Evolutionary conservation across 306 rosid genomes (phyloP).

Genomic region (Luffa acutangula): DNA sequence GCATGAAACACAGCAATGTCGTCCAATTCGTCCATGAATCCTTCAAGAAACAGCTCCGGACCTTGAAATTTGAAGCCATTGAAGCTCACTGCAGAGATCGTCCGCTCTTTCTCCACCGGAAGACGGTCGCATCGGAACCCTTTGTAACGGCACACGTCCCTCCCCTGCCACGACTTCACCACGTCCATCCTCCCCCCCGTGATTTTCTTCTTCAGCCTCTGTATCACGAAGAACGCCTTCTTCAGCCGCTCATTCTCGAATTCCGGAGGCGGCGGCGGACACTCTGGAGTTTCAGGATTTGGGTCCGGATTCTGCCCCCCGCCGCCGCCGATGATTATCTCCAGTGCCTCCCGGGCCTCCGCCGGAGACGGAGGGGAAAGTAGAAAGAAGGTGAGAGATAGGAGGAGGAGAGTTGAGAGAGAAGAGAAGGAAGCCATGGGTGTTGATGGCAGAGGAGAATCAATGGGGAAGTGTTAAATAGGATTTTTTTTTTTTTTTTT

Average conservation of each 20-base stretch:
- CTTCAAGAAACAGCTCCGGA: background rate
- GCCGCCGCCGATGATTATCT: too few species aligned
- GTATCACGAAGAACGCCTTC: constrained; percentile 14
- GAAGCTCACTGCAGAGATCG: constrained; percentile 45
- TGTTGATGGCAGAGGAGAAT: too few species aligned
- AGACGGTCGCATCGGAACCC: constrained; percentile 27
- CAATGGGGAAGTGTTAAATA: too few species aligned
- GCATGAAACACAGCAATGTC: constrained; percentile 60
- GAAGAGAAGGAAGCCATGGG: too few species aligned
- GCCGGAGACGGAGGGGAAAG: too few species aligned
- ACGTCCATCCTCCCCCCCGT: constrained; percentile 9
- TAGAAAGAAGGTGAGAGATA: too few species aligned
- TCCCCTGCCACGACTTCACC: constrained; percentile 11
- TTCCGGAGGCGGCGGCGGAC: background rate
- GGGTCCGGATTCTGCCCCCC: background rate
- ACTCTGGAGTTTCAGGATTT: background rate
- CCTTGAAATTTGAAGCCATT: constrained; percentile 24
- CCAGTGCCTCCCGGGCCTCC: too few species aligned
- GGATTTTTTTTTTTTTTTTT: too few species aligned
- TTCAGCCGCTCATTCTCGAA: constrained; percentile 11
- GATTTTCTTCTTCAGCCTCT: background rate
- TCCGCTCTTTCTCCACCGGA: background rate
- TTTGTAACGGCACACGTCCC: background rate
- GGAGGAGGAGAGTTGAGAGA: too few species aligned
- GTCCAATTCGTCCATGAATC: constrained; percentile 16